A percentile compares a stretch with the other conserved stretches of the same genome.
phyloP scores from a whole-genome alignment of 2,329 filamentous ascomycete genomes.

The Neodidymelliopsis sp. region DNA sequence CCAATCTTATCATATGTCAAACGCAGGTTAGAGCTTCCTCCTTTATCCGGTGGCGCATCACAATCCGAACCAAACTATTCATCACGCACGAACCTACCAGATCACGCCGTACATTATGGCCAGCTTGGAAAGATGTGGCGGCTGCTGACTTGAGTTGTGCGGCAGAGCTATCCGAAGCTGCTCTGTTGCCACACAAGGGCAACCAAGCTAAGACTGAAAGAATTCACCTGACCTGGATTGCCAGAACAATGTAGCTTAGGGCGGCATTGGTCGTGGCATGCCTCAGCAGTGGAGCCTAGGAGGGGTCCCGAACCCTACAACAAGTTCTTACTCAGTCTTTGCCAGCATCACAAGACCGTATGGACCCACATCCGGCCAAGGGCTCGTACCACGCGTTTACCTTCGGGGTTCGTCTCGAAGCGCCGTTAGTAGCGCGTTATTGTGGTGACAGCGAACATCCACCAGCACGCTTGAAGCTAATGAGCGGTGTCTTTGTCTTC shows the following conservation, averaged over 20 bases:
- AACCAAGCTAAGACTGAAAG: not conserved
- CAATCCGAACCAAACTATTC: not conserved
- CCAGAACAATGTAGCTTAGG: not conserved
- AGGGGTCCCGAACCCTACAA: not conserved
- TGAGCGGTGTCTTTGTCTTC: not conserved
- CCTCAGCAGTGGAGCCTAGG: not conserved
- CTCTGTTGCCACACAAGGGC: not conserved
- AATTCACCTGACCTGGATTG: not conserved
- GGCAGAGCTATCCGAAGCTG: not conserved
- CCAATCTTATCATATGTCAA: not conserved
- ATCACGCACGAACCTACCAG: not conserved
- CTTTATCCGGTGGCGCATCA: conserved; percentile 16
- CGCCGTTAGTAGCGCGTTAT: conserved; percentile 1
- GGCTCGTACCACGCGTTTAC: not conserved
- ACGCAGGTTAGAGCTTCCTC: conserved; percentile 1
- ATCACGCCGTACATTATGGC: not conserved
- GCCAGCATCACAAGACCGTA: not conserved
- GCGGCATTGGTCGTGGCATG: not conserved
- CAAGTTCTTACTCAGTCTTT: not conserved
- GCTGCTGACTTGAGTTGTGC: not conserved
- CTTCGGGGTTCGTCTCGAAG: not conserved
- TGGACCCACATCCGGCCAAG: not conserved
- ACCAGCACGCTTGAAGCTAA: not conserved
- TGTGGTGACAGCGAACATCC: not conserved
- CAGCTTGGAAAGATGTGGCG: not conserved